phyloP scores from a whole-genome alignment of 164 flowering plant genomes.

The Aristolochia contorta region DNA sequence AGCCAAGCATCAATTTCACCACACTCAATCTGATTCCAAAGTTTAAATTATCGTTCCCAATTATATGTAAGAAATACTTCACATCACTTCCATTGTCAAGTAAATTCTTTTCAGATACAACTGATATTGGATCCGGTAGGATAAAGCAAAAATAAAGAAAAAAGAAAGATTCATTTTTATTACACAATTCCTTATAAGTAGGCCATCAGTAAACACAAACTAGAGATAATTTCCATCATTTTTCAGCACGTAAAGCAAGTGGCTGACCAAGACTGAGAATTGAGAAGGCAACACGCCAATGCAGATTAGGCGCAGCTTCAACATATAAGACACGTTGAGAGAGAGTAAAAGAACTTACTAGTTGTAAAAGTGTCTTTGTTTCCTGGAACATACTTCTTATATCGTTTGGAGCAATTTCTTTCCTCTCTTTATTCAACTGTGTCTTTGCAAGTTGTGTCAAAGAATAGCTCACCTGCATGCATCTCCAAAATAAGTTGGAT shows the following conservation, averaged over 20 bases:
- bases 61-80: not conserved
- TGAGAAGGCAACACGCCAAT: not conserved
- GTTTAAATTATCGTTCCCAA: not conserved
- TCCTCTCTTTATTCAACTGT: conserved; percentile 80
- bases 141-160: too few relatives aligned
- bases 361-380: conserved; percentile 63
- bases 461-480: conserved; percentile 85
- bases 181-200: too few relatives aligned
- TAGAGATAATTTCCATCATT: too few relatives aligned
- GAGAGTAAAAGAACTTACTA: conserved; percentile 44
- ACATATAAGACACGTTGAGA: not conserved
- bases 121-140: too few relatives aligned
- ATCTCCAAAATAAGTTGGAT: too few relatives aligned
- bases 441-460: conserved; percentile 88
- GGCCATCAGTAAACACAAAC: too few relatives aligned
- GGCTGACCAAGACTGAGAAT: too few relatives aligned
- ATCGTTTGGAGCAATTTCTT: conserved; percentile 81
- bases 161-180: too few relatives aligned
- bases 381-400: conserved; percentile 66
- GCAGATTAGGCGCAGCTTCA: not conserved
- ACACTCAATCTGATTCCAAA: conserved; percentile 56
- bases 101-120: too few relatives aligned
- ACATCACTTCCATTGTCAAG: too few relatives aligned
- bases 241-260: too few relatives aligned
- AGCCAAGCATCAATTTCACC: conserved; percentile 99